A percentile compares a stretch with the other conserved stretches of the same genome.
Conservation (phyloP, 495 filamentous ascomycete genomes). For the Collariella sp. region DNA sequence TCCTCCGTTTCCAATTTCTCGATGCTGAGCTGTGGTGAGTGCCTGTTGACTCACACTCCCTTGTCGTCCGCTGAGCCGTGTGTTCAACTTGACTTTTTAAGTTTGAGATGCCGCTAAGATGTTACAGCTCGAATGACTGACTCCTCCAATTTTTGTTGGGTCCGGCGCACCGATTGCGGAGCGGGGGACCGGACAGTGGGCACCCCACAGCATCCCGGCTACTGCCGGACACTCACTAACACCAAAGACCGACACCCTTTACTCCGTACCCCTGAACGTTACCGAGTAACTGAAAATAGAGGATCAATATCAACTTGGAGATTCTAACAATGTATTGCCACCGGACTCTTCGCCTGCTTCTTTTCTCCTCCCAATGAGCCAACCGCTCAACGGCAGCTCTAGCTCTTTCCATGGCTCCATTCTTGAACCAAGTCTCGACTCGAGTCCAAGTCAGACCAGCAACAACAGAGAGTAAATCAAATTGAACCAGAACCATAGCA, state of each 20-base stretch:
- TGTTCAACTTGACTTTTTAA: neutral
- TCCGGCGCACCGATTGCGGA: conserved; percentile 12
- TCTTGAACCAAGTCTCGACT: no score
- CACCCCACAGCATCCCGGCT: conserved; percentile 5
- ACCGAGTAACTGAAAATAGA: no score
- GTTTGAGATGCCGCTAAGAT: neutral
- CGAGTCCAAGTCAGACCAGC: no score
- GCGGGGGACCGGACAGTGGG: conserved; percentile 4
- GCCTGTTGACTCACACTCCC: neutral
- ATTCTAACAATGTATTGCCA: no score
- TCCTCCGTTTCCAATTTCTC: neutral
- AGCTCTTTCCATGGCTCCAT: no score
- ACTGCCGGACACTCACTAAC: neutral
- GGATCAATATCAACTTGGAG: no score
- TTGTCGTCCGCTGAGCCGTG: neutral
- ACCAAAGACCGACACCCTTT: no score
- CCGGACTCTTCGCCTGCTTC: no score
- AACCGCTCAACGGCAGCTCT: no score
- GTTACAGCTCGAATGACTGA: neutral
- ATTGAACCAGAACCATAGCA: neutral
- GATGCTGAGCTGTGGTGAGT: neutral
- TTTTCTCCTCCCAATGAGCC: no score
- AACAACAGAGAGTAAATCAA: neutral
- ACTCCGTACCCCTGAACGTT: no score
- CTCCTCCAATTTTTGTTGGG: conserved; percentile 3